Base-by-base conservation (phyloP, 2,329 filamentous ascomycete species). In the Seiridium unicorne region DNA sequence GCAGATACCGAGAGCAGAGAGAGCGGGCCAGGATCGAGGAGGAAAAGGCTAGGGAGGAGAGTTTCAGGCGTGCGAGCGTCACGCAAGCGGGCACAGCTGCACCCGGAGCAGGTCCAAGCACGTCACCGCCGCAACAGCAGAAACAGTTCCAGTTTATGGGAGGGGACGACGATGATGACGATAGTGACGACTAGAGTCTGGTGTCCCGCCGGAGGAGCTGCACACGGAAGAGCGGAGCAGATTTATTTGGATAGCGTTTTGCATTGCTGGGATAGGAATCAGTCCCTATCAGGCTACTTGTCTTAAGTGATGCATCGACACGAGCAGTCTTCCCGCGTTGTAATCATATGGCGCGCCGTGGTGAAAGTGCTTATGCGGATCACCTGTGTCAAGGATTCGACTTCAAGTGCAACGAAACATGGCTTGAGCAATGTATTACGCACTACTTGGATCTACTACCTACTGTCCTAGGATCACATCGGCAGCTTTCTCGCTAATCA, bases 131-230 rank as follows among this genome's bases (percentile, higher is more conserved):
- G 4, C 13, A 26, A 9, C 67, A 68, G 3, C 71, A 70, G 2
- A 81, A 80, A 70, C 83, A 85, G 74, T 85, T 85, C 64, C 81
- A 84, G 67, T 85, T 85, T 59, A 79, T 81, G 58, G 82, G 77
- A 58, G 69, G 84, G 63, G 82, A 84, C 62, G 76, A 84, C 57
- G 81, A 83, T 49, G 80, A 83, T 38, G 79, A 82, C 40, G 79
- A 82, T 44, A 65, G 67, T 9, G 76, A 79, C 18, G 18, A 26
- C 18, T 26, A 26, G 18, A 26, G 18, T 26, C 18, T 26, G 18
- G 18, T 26, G 18, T 26, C 18, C 18, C 18, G 18, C 18, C 18
- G 18, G 18, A 26, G 18, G 18, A 26, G 18, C 18, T 26, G 18
- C 18, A 26, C 18, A 2, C 11, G 11, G 8, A n/a, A 11, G 5